Evolutionary conservation across 139 green algal species (phyloP).

Genomic region (Chlamydomonas sp.): DNA sequence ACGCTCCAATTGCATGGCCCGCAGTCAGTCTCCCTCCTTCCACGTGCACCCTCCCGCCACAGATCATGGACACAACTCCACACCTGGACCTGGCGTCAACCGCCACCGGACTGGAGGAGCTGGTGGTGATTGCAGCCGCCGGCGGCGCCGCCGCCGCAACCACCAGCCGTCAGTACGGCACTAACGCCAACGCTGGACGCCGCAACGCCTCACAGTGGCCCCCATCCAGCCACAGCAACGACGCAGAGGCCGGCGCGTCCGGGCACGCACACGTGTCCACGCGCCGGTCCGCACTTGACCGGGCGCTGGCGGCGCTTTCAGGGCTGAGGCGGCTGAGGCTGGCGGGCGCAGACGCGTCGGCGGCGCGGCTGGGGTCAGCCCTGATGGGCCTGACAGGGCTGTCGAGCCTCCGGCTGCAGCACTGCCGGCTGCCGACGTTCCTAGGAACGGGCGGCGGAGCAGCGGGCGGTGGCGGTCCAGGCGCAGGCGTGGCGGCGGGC

Average conservation of each 20-base stretch:
- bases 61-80: not conserved
- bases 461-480: not conserved
- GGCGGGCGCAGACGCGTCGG: not conserved
- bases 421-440: constrained; percentile 27
- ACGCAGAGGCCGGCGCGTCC: not conserved
- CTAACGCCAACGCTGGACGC: too few species aligned
- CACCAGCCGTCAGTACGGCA: not conserved
- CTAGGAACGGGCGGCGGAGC: not conserved
- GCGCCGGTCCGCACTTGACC: constrained; percentile 9
- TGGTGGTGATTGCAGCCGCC: not conserved
- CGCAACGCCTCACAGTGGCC: not conserved
- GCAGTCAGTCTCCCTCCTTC: too few species aligned
- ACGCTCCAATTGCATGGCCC: too few species aligned
- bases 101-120: constrained; percentile 14
- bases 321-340: constrained; percentile 14
- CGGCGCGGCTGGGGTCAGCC: constrained; percentile 7
- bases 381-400: constrained; percentile 20
- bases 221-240: not conserved
- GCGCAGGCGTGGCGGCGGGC: not conserved
- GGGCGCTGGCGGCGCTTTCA: not conserved
- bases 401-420: constrained; percentile 16
- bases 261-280: not conserved
- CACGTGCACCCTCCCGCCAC: too few species aligned
- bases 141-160: not conserved
- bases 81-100: constrained; percentile 24